Conservation (phyloP, 1,284 basidiomycete species). For the Ceratobasidium sp. region DNA sequence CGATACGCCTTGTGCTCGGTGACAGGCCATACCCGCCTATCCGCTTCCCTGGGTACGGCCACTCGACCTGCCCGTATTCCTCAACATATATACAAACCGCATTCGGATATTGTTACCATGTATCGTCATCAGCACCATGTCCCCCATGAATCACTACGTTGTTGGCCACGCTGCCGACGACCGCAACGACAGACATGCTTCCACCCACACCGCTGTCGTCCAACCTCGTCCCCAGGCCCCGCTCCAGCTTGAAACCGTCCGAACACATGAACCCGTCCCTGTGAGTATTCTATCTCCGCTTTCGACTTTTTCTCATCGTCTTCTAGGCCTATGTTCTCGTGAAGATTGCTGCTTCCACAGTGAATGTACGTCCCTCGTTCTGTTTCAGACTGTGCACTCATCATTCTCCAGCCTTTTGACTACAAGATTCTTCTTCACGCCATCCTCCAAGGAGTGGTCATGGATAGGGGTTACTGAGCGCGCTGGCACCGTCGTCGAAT, state of each 20-base stretch:
- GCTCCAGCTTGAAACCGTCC: constrained; percentile 17
- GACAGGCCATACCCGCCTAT: not conserved
- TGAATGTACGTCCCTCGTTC: constrained; percentile 9
- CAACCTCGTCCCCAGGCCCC: constrained; percentile 10
- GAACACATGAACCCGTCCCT: not conserved
- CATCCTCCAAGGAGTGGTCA: constrained; percentile 33
- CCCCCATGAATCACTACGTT: not conserved
- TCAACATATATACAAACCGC: not conserved
- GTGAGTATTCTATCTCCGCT: not conserved
- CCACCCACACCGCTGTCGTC: not conserved
- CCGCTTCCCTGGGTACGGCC: not conserved
- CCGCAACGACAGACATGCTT: too few relatives aligned
- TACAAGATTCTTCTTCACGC: constrained; percentile 14
- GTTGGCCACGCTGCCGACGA: not conserved
- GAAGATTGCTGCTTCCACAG: constrained; percentile 21
- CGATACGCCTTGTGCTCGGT: not conserved
- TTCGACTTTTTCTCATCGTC: not conserved
- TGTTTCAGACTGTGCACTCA: not conserved
- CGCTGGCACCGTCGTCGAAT: constrained; percentile 24
- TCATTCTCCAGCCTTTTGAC: constrained; percentile 11
- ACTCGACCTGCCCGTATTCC: not conserved
- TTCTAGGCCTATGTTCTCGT: constrained; percentile 24
- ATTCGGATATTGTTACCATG: not conserved
- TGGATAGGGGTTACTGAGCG: constrained; percentile 25
- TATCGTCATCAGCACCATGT: constrained; percentile 2